Percentiles rank a stretch among this genome's conserved stretches.
These are phyloP conservation scores for Verticillium nonalfalfae DNA, from an alignment of 2,329 filamentous ascomycete genomes.

Conservation along the genomic window DNA sequence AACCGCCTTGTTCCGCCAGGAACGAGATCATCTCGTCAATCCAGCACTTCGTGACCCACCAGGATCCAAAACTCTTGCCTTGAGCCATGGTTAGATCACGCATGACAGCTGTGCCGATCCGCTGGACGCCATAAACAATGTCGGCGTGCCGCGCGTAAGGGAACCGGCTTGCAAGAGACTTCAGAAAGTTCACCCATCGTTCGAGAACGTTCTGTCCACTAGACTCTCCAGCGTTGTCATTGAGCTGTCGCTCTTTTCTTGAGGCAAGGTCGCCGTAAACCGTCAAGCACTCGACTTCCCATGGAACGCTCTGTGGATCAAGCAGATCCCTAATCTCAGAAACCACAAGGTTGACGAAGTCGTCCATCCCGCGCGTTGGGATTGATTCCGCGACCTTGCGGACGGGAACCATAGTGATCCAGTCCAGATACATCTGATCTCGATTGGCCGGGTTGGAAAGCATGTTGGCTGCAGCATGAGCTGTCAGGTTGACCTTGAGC, in stretches of 20 bases:
- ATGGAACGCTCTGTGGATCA: constrained; percentile 59
- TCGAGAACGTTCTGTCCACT: constrained; percentile 65
- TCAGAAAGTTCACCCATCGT: constrained; percentile 69
- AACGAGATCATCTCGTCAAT: constrained; percentile 92
- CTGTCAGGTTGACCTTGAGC: constrained; percentile 85
- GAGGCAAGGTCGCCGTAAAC: constrained; percentile 52
- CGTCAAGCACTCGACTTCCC: constrained; percentile 57
- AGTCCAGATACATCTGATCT: constrained; percentile 93
- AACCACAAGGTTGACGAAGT: constrained; percentile 56
- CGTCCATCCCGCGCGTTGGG: constrained; percentile 58
- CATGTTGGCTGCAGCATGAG: constrained; percentile 90
- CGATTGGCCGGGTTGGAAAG: constrained; percentile 83
- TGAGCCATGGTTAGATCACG: constrained; percentile 74
- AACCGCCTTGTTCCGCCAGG: constrained; percentile 84
- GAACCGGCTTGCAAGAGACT: constrained; percentile 62
- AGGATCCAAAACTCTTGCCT: constrained; percentile 77
- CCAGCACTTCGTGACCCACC: constrained; percentile 95
- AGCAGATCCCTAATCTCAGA: constrained; percentile 65
- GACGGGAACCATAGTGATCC: constrained; percentile 61
- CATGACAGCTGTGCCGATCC: constrained; percentile 70
- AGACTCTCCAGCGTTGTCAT: constrained; percentile 27
- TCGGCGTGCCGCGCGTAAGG: constrained; percentile 67
- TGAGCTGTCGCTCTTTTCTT: constrained; percentile 37
- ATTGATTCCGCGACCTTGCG: constrained; percentile 59
- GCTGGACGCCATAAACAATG: constrained; percentile 70